A percentile compares a stretch with the other conserved stretches of the same genome.
These are phyloP conservation scores for Candida jianshihensis DNA, from an alignment of 805 yeast species.

Conservation along the genomic window DNA sequence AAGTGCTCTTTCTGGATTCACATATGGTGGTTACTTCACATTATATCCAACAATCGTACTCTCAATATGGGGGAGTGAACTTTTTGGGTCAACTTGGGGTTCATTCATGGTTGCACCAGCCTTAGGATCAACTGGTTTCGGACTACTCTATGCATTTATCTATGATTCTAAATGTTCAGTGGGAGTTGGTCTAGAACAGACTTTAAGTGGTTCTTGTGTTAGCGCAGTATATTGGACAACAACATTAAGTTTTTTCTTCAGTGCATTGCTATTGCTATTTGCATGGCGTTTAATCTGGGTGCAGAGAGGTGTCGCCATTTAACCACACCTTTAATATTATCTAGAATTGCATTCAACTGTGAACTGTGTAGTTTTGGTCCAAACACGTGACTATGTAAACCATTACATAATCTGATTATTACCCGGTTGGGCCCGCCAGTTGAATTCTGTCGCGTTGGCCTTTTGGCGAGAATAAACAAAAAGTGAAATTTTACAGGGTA, in stretches of 20 bases:
- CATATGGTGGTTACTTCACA: conserved; percentile 83
- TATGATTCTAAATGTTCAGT: conserved; percentile 38
- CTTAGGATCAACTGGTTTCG: conserved; percentile 62
- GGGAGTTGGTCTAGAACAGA: background rate
- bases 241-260: conserved; percentile 7
- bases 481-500: no score
- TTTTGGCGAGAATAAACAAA: no score
- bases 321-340: no score
- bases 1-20: conserved; percentile 54
- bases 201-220: conserved; percentile 7
- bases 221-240: conserved; percentile 16
- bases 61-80: conserved; percentile 78
- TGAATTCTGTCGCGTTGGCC: conserved; percentile 19
- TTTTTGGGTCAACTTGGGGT: conserved; percentile 92
- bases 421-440: no score
- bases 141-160: conserved; percentile 59
- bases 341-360: background rate
- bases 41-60: conserved; percentile 80
- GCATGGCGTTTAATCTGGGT: conserved; percentile 19
- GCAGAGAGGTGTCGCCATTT: conserved; percentile 1
- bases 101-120: conserved; percentile 86
- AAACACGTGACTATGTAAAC: no score
- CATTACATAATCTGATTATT: no score
- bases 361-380: no score
- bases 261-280: conserved; percentile 8